A percentile compares a stretch with the other conserved stretches of the same genome.
These are phyloP conservation scores for Cytospora piceicola DNA, from an alignment of 2,329 filamentous ascomycete genomes.

Conservation along the genomic window DNA sequence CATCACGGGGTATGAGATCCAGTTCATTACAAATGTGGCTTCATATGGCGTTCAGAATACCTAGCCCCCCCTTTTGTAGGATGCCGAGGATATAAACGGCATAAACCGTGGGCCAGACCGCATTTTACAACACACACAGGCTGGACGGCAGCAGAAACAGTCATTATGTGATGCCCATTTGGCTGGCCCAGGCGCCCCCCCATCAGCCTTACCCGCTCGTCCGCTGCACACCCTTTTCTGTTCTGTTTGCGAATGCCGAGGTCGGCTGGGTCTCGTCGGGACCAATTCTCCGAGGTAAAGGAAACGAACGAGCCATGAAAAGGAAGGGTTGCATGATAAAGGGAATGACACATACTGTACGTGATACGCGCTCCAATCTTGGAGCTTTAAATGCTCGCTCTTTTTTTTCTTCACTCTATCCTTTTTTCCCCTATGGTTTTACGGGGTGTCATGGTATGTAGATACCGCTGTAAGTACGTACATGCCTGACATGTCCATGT, in stretches of 20 bases:
- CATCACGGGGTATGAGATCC: background rate
- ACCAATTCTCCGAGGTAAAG: background rate
- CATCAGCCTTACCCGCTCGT: slow-evolving; percentile 28
- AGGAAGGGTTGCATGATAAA: slow-evolving; percentile 10
- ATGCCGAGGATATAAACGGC: background rate
- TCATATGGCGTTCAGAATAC: background rate
- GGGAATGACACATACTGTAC: slow-evolving; percentile 18
- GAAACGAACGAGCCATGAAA: background rate
- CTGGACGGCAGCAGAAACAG: too few relatives aligned
- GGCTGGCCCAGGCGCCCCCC: too few relatives aligned
- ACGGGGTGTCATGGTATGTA: background rate
- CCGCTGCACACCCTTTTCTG: slow-evolving; percentile 5
- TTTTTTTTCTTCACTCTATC: background rate
- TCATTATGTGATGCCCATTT: slow-evolving; percentile 8
- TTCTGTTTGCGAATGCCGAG: slow-evolving; percentile 20
- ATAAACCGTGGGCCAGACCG: slow-evolving; percentile 1
- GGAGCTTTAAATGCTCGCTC: slow-evolving; percentile 3
- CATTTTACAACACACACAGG: too few relatives aligned
- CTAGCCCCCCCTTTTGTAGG: background rate
- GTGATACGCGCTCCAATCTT: slow-evolving; percentile 9
- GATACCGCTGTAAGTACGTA: background rate
- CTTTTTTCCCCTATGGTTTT: background rate
- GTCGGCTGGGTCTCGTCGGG: slow-evolving; percentile 20
- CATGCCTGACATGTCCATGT: too few relatives aligned
- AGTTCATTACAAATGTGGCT: background rate